Base-by-base conservation (phyloP, 2,329 filamentous ascomycete genomes). In the Alternaria gaisen region DNA sequence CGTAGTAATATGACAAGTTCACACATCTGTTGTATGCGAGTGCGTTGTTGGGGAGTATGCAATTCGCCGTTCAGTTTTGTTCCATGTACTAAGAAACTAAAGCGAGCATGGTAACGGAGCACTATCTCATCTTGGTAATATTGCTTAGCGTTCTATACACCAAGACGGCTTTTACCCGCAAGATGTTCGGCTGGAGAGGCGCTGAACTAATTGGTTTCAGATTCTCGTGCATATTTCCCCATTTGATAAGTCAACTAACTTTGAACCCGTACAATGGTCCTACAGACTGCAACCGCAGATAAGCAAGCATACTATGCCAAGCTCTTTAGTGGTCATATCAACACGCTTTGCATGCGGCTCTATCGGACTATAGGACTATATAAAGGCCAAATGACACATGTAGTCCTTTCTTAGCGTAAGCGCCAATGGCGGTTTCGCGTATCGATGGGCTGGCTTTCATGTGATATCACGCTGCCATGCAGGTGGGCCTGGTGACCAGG, bases 141-240 rank as follows among this genome's bases (percentile, higher is more conserved):
- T 20, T 7, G 32, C 30, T 18, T 30, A 20, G 30, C 11, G 14
- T 18, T 18, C 10, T 18, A 32, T 53, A 47, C 24, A 44, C 22
- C 30, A 26, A 54, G 48, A 30, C 24, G 18, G 36, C 38, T 18
- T 54, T 43, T 20, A 26, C 34, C 16, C 32, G 24, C 24, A 24
- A 12, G 26, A 12, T 6, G 41, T 18, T 18, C 38, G 32, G n/a
- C 34, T 18, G 24, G 16, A 55, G 41, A 28, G 26, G 48, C 32
- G 28, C 16, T 44, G 24, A 32, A 46, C 20, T 18, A 41, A 26
- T 41, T n/a, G 48, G 32, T 54, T 58, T 24, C 34, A 38, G 14
- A 20, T 18, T 18, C 10, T 41, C 48, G 56, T 53, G 26, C n/a
- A 40, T 16, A 54, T 53, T 53, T 6, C 56, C n/a, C 8, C 38